phyloP scores from a whole-genome alignment of 768 basidiomycete genomes.

The Vishniacozyma victoriae region DNA sequence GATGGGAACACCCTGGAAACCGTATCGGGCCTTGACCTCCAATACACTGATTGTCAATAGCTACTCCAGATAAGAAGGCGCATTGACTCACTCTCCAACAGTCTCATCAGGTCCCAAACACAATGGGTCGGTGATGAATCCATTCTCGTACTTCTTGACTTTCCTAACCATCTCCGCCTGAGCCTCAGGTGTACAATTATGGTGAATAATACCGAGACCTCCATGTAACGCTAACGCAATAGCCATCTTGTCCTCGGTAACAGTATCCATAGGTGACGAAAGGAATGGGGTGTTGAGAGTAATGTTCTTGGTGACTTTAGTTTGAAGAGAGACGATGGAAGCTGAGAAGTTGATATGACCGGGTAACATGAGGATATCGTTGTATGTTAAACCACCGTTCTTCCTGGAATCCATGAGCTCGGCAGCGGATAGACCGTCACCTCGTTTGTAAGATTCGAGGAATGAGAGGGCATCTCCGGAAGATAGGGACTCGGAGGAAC shows the following conservation, averaged over 20 bases:
- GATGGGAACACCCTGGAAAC: constrained; percentile 95
- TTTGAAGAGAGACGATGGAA: constrained; percentile 68
- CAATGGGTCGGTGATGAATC: constrained; percentile 93
- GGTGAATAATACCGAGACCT: constrained; percentile 96
- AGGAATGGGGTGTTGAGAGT: constrained; percentile 87
- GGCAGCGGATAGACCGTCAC: constrained; percentile 74
- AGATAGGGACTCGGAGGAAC: constrained; percentile 51
- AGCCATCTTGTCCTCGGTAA: constrained; percentile 75
- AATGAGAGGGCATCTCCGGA: constrained; percentile 67
- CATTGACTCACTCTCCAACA: constrained; percentile 59
- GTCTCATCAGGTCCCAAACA: constrained; percentile 70
- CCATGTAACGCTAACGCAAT: constrained; percentile 64
- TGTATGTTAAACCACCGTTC: constrained; percentile 83
- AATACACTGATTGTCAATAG: constrained; percentile 54
- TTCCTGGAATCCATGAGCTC: constrained; percentile 77
- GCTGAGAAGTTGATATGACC: constrained; percentile 88
- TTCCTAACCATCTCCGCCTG: constrained; percentile 97
- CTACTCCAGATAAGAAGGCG: not conserved
- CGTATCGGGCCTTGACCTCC: constrained; percentile 82
- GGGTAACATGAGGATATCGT: constrained; percentile 89
- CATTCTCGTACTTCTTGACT: constrained; percentile 97
- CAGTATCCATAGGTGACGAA: constrained; percentile 99
- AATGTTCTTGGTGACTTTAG: constrained; percentile 81
- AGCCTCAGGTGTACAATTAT: constrained; percentile 66
- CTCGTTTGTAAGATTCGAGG: constrained; percentile 62